These are phyloP conservation scores for Geotrichum aggregatum DNA, from an alignment of 1,139 yeast genomes.

Conservation along the genomic window DNA sequence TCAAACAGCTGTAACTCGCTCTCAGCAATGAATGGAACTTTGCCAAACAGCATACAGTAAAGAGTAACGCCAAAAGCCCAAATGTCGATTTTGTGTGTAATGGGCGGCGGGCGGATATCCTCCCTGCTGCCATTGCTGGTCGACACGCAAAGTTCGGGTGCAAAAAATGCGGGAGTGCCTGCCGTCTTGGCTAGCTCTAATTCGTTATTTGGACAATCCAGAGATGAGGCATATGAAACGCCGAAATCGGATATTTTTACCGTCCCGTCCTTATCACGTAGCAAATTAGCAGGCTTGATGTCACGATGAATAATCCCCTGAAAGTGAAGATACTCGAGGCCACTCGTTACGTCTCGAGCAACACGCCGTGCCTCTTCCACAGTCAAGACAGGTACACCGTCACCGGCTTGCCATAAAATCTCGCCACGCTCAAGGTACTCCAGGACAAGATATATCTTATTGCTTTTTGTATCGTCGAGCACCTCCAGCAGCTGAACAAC, in stretches of 20 bases:
- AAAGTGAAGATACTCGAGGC: conserved; percentile 85
- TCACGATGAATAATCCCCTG: conserved; percentile 96
- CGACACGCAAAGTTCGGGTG: conserved; percentile 64
- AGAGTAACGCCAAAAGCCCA: conserved; percentile 97
- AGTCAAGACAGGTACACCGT: conserved; percentile 55
- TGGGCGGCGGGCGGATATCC: conserved; percentile 42
- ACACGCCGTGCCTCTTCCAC: conserved; percentile 64
- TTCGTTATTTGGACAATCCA: conserved; percentile 54
- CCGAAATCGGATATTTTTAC: conserved; percentile 97
- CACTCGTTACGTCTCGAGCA: conserved; percentile 79
- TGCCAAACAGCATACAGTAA: conserved; percentile 82
- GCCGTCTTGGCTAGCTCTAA: conserved; percentile 84
- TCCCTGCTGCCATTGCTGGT: conserved; percentile 6
- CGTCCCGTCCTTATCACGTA: conserved; percentile 64
- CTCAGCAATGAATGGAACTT: conserved; percentile 85
- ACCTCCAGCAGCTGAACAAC: conserved; percentile 86
- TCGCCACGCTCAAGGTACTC: conserved; percentile 94
- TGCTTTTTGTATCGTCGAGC: conserved; percentile 75
- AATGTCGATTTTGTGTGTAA: conserved; percentile 77
- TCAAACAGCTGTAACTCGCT: conserved; percentile 82
- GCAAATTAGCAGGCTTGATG: conserved; percentile 90
- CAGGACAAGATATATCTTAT: conserved; percentile 83
- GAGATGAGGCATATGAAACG: conserved; percentile 72
- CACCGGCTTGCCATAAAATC: conserved; percentile 65
- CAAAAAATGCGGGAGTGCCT: conserved; percentile 84